These are phyloP conservation scores for Spongispora temasekensis DNA, from an alignment of 1,284 basidiomycete species.

Conservation along the genomic window DNA sequence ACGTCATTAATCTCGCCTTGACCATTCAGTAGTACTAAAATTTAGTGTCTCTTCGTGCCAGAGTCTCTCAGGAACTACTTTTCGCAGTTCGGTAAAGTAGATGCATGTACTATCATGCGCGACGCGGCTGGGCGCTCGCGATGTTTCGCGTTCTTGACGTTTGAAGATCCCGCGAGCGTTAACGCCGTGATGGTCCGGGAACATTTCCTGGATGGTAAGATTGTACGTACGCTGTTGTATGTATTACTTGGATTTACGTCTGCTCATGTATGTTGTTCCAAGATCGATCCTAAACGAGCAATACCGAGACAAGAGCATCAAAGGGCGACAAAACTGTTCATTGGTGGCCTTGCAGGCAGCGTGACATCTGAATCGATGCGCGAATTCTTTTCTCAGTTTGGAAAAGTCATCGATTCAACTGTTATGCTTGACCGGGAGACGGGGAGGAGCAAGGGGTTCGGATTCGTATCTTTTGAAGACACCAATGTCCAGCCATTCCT, in stretches of 20 bases:
- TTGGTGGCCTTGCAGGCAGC: constrained; percentile 89
- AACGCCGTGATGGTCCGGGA: constrained; percentile 89
- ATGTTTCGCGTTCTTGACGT: constrained; percentile 94
- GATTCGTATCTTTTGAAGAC: constrained; percentile 95
- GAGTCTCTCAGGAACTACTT: constrained; percentile 87
- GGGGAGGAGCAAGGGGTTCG: constrained; percentile 94
- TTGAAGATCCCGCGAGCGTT: constrained; percentile 83
- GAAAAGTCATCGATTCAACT: constrained; percentile 94
- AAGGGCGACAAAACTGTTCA: constrained; percentile 91
- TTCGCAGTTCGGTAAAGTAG: constrained; percentile 87
- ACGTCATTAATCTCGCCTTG: constrained; percentile 36
- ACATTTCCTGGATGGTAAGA: constrained; percentile 92
- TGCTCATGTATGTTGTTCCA: constrained; percentile 25
- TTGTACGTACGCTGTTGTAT: constrained; percentile 56
- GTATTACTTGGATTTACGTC: constrained; percentile 20
- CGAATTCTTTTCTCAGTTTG: constrained; percentile 88
- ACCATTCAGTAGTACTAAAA: constrained; percentile 42
- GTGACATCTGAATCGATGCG: constrained; percentile 95
- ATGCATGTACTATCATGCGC: constrained; percentile 94
- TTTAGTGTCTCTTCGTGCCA: constrained; percentile 41
- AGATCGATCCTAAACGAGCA: constrained; percentile 99
- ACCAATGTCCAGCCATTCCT: constrained; percentile 84
- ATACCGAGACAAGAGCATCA: constrained; percentile 96
- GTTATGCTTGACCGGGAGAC: constrained; percentile 99
- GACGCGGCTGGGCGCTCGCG: constrained; percentile 88